These are phyloP conservation scores for Triticum monococcum DNA, from an alignment of 176 grass and related monocot genomes.

Conservation along the genomic window DNA sequence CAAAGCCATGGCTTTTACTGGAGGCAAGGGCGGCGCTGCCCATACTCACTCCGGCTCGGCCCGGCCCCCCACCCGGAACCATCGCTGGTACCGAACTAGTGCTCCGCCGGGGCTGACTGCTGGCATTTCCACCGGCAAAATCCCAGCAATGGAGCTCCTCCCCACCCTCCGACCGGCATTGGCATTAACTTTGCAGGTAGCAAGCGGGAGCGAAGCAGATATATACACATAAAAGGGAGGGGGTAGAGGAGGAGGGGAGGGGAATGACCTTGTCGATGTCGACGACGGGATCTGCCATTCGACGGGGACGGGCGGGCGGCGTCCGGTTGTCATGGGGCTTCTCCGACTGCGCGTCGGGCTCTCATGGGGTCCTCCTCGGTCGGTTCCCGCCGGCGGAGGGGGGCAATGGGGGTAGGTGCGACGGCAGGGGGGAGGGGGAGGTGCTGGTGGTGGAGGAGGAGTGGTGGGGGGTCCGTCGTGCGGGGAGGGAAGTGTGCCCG, in stretches of 20 bases:
- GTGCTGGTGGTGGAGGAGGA: background rate
- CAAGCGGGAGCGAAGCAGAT: background rate
- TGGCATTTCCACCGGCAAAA: background rate
- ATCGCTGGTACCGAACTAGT: background rate
- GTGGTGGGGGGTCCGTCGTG: background rate
- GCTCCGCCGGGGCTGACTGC: background rate
- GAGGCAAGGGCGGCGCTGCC: background rate
- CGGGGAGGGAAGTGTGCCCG: background rate
- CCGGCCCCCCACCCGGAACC: too few relatives aligned
- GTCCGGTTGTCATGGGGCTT: slow-evolving; percentile 64
- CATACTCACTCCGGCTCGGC: background rate
- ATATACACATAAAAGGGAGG: background rate
- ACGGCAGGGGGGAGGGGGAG: background rate
- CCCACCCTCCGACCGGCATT: background rate
- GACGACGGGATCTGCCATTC: slow-evolving; percentile 92
- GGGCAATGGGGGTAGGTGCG: background rate
- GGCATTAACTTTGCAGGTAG: background rate
- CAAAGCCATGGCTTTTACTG: background rate
- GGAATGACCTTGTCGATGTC: slow-evolving; percentile 68
- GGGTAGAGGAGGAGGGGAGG: background rate
- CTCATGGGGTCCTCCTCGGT: slow-evolving; percentile 42
- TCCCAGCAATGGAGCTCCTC: background rate
- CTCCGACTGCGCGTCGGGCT: slow-evolving; percentile 9
- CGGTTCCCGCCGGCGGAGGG: background rate
- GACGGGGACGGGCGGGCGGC: slow-evolving; percentile 54